phyloP scores from a whole-genome alignment of 2,329 filamentous ascomycete genomes.

The Trichoderma sp. region DNA sequence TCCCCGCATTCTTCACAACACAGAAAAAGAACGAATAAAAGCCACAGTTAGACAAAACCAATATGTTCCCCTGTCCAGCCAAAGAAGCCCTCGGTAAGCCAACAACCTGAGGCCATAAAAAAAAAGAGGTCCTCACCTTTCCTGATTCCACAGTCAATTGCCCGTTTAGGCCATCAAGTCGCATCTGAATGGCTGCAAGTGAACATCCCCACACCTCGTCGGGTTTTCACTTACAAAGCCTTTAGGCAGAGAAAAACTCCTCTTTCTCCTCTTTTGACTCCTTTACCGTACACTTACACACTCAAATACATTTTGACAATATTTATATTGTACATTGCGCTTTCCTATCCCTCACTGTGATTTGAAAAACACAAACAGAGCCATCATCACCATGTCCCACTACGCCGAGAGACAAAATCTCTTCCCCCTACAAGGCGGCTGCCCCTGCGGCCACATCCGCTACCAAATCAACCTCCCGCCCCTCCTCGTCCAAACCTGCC shows the following conservation, averaged over 20 bases:
- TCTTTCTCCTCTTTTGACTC: background rate
- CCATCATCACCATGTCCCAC: conserved; percentile 30
- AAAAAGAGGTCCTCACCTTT: background rate
- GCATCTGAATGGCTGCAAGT: conserved; percentile 17
- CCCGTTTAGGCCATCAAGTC: conserved; percentile 15
- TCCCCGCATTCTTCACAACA: background rate
- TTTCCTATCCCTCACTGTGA: background rate
- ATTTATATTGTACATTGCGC: background rate
- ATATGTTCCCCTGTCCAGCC: background rate
- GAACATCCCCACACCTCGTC: background rate
- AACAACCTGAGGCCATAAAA: background rate
- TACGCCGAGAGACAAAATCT: conserved; percentile 33
- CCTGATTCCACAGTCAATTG: conserved; percentile 4
- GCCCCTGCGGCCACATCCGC: conserved; percentile 69
- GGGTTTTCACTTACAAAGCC: background rate
- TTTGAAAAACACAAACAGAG: too few relatives aligned
- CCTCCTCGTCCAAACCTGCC: conserved; percentile 49
- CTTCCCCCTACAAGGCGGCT: conserved; percentile 50
- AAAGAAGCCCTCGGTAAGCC: background rate
- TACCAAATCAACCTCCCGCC: conserved; percentile 63
- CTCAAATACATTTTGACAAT: background rate
- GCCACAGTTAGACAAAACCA: background rate
- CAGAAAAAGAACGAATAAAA: background rate
- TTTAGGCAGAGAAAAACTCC: background rate
- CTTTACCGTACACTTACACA: background rate